phyloP scores from a whole-genome alignment of 2,329 filamentous ascomycete species.

The Mycosphaerella arachidis region DNA sequence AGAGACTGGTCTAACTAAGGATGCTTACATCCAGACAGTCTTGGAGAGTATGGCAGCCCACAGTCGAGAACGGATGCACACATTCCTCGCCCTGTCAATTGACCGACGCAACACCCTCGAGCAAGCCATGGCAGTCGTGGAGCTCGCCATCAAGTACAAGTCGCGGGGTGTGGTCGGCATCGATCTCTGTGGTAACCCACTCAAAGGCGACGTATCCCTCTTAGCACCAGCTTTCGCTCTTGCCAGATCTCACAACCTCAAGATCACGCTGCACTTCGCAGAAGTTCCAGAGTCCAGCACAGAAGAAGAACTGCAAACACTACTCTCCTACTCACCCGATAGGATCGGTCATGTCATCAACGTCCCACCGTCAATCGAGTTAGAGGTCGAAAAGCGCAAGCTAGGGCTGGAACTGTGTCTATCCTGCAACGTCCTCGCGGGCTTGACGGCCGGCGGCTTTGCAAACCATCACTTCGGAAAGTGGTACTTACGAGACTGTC shows the following conservation, averaged over 20 bases:
- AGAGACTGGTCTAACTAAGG: conserved; percentile 52
- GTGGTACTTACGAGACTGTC: conserved; percentile 58
- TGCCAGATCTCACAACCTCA: conserved; percentile 54
- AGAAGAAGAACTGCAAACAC: conserved; percentile 56
- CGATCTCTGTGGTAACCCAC: conserved; percentile 75
- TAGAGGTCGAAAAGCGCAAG: conserved; percentile 49
- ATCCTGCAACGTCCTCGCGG: conserved; percentile 74
- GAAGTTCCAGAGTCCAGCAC: conserved; percentile 58
- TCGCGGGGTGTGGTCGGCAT: conserved; percentile 59
- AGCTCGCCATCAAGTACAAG: conserved; percentile 56
- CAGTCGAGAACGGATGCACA: conserved; percentile 8
- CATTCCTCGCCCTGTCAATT: conserved; percentile 66
- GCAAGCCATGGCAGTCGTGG: conserved; percentile 61
- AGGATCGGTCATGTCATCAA: conserved; percentile 76
- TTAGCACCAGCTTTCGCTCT: conserved; percentile 57
- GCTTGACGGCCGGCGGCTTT: conserved; percentile 62
- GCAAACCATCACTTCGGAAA: conserved; percentile 71
- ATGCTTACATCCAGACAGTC: conserved; percentile 62
- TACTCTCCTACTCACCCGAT: conserved; percentile 63
- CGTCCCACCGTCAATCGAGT: conserved; percentile 57
- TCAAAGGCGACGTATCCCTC: conserved; percentile 55
- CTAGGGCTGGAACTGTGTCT: conserved; percentile 72
- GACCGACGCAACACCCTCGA: conserved; percentile 60
- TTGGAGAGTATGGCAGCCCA: conserved; percentile 60
- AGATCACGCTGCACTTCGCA: conserved; percentile 73